Percentiles rank a stretch among this genome's conserved stretches.
Evolutionary conservation across 1,284 basidiomycete genomes (phyloP).

Genomic region (Marasmius tenuissimus): DNA sequence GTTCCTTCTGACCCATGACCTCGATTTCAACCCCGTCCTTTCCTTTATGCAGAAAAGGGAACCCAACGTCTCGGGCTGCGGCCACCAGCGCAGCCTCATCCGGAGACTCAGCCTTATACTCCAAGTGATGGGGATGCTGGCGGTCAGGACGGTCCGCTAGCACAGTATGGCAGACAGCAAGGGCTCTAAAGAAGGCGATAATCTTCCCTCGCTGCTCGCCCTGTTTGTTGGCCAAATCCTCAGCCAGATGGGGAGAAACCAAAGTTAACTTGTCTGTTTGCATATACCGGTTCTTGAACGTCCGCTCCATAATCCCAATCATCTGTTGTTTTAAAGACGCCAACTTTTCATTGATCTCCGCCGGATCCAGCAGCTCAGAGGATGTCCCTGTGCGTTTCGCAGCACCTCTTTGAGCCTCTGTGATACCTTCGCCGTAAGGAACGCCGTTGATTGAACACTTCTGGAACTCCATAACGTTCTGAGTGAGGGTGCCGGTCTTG

Average conservation of each 20-base stretch:
- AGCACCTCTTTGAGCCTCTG: conserved; percentile 93
- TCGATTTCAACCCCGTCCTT: conserved; percentile 85
- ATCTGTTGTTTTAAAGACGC: conserved; percentile 73
- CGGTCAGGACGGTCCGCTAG: conserved; percentile 76
- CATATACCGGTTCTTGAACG: conserved; percentile 90
- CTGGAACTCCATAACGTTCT: conserved; percentile 99
- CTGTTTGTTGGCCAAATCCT: conserved; percentile 67
- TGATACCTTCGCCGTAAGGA: conserved; percentile 89
- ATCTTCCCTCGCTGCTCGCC: conserved; percentile 68
- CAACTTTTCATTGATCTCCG: conserved; percentile 71
- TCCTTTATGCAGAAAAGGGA: conserved; percentile 82
- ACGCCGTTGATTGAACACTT: conserved; percentile 89
- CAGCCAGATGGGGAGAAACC: conserved; percentile 82
- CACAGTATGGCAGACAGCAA: conserved; percentile 92
- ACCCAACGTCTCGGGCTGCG: conserved; percentile 90
- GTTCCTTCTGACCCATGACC: conserved; percentile 87
- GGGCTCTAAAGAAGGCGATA: conserved; percentile 86
- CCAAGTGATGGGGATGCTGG: conserved; percentile 64
- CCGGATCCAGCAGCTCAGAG: conserved; percentile 53
- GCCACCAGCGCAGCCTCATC: conserved; percentile 94
- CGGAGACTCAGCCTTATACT: conserved; percentile 95
- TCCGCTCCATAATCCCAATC: conserved; percentile 71
- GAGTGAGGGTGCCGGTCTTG: conserved; percentile 95
- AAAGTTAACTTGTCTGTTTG: conserved; percentile 85
- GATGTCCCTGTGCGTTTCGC: conserved; percentile 79